Base-by-base conservation (phyloP, 768 basidiomycete genomes). In the Hydnum rufescens region DNA sequence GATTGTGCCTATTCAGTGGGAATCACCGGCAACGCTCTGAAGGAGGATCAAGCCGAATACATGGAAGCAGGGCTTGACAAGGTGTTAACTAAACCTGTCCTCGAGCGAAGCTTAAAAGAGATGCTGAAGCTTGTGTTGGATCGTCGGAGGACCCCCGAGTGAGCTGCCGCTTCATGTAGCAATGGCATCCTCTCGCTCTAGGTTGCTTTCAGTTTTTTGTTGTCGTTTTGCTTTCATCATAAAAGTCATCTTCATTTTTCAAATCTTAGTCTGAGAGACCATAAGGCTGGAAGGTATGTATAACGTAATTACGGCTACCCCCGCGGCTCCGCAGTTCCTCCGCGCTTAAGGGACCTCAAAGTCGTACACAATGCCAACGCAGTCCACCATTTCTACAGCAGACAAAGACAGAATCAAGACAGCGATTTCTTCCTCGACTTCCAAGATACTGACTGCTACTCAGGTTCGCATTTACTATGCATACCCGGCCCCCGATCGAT, bases 381-480 rank as follows among this genome's bases (percentile, higher is more conserved):
- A 77, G 55, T 78, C 82, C 3, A 74, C 78, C 1, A 69, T 93
- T 28, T 74, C 72, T 19, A 63, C 70, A 31, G 80, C 80, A 54
- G 92, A 95, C 58, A 96, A 87, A 66, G 62, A 69, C 29, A 80
- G 76, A 59, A 72, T 97, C 57, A 83, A 80, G 63, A 63, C 64
- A 6, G 72, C 77, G 2, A 64, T 86, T 22, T 70, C 77, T 3
- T 60, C 64, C 0, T 64, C 73, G 2, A 66, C 59, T 22, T 75
- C 78, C 69, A 93, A 93, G 71, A 84, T 93, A 58, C 60, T 77
- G 42, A 76, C 66, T 39, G 90, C 88, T n/a, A 77, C 82, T 0
- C 72, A 87, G 32, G 86, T 79, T 6, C 75, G 93, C 42, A 74
- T 99, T 52, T 99, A 96, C 69, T 87, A 86, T 66, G 88, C 90